Evolutionary conservation across 2,329 filamentous ascomycete genomes (phyloP).

Genomic region (Scytalidium lignicola): DNA sequence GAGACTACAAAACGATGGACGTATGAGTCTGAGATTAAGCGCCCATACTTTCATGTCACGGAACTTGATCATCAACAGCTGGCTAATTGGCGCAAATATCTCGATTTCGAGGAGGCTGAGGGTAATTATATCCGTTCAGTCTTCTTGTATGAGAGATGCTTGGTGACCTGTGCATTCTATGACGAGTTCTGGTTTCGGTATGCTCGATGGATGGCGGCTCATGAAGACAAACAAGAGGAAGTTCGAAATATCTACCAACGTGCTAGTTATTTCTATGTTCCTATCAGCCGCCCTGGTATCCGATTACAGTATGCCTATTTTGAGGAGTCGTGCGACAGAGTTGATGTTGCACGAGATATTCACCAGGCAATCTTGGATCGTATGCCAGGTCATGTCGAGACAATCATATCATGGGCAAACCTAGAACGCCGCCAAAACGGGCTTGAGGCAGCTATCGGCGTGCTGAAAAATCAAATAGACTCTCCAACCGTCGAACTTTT

Average conservation of each 20-base stretch:
- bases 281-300: constrained; percentile 77
- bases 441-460: constrained; percentile 75
- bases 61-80: constrained; percentile 83
- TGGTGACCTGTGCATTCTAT: constrained; percentile 90
- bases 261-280: constrained; percentile 79
- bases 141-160: constrained; percentile 88
- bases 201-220: constrained; percentile 84
- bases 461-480: constrained; percentile 78
- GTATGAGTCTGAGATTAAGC: constrained; percentile 90
- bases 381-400: constrained; percentile 79
- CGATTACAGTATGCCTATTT: constrained; percentile 91
- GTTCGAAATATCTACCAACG: constrained; percentile 88
- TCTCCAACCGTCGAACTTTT: constrained; percentile 66
- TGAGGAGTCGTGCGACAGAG: constrained; percentile 76
- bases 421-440: constrained; percentile 78
- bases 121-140: constrained; percentile 69
- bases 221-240: constrained; percentile 79
- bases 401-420: constrained; percentile 83
- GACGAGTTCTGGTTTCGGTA: constrained; percentile 99
- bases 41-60: constrained; percentile 94
- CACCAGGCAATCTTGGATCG: constrained; percentile 73
- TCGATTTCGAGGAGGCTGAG: constrained; percentile 90
- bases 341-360: constrained; percentile 77
- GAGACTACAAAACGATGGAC: constrained; percentile 93
- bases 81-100: constrained; percentile 88